These are phyloP conservation scores for Phaeotremella skinneri DNA, from an alignment of 768 basidiomycete genomes.

Conservation along the genomic window DNA sequence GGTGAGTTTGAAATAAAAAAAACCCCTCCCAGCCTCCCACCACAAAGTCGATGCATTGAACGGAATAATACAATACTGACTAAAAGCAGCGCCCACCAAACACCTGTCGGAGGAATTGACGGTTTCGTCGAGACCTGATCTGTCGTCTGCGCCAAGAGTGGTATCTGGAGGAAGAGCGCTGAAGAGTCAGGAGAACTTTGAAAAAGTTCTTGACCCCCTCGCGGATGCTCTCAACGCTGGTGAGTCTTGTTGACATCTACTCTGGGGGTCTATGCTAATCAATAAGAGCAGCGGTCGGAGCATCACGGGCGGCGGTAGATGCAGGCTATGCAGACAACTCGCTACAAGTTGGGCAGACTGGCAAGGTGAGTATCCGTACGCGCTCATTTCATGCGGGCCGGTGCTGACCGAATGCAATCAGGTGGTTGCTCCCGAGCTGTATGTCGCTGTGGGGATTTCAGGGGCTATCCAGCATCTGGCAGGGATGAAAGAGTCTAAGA, in stretches of 20 bases:
- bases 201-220: constrained; percentile 76
- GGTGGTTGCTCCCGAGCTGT: constrained; percentile 93
- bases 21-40: not conserved
- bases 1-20: constrained; percentile 2
- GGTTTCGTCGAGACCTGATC: constrained; percentile 87
- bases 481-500: constrained; percentile 98
- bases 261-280: constrained; percentile 4
- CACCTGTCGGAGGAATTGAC: constrained; percentile 62
- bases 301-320: constrained; percentile 96
- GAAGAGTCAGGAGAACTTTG: constrained; percentile 93
- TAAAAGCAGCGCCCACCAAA: constrained; percentile 46
- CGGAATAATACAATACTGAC: not conserved
- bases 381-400: not conserved
- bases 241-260: constrained; percentile 16
- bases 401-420: constrained; percentile 4
- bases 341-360: constrained; percentile 97
- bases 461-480: constrained; percentile 99
- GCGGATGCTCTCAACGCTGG: constrained; percentile 85
- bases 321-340: constrained; percentile 98
- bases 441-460: constrained; percentile 94
- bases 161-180: constrained; percentile 94
- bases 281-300: constrained; percentile 69
- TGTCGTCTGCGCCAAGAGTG: constrained; percentile 79
- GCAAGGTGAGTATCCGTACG: constrained; percentile 59
- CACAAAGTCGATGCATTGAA: no score